A percentile compares a stretch with the other conserved stretches of the same genome.
Conservation (phyloP, 345 rosid species). For the Crucihimalaya himalaica region DNA sequence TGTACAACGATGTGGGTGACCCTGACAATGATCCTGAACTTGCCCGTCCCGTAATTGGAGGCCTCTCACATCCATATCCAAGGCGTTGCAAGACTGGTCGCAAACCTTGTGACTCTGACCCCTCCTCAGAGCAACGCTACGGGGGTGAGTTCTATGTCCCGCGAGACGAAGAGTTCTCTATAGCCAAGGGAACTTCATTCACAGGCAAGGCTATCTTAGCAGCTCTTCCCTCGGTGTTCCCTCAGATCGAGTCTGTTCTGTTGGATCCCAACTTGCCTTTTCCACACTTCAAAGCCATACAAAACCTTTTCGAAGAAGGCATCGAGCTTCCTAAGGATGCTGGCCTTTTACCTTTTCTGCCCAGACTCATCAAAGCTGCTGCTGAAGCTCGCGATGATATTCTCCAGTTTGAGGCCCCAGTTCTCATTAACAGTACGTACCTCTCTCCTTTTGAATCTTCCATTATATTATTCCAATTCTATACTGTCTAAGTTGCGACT, state of each 20-base stretch:
- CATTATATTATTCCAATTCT: neutral
- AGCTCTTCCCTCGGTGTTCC: constrained; percentile 58
- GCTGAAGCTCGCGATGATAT: constrained; percentile 43
- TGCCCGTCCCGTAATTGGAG: constrained; percentile 40
- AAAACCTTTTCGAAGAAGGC: constrained; percentile 63
- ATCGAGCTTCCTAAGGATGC: constrained; percentile 24
- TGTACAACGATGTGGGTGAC: constrained; percentile 72
- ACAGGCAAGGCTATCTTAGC: constrained; percentile 63
- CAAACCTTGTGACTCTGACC: constrained; percentile 35
- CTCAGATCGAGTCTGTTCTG: constrained; percentile 50
- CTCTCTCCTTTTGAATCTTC: neutral
- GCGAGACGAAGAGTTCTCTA: constrained; percentile 67
- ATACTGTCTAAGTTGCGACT: neutral
- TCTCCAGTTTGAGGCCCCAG: constrained; percentile 61
- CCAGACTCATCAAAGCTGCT: constrained; percentile 55
- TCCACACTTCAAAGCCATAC: constrained; percentile 67
- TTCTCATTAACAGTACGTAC: constrained; percentile 45
- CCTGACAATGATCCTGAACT: constrained; percentile 47
- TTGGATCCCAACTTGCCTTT: constrained; percentile 52
- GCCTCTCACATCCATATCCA: constrained; percentile 47
- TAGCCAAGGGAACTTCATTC: constrained; percentile 51
- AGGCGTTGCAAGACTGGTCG: constrained; percentile 67
- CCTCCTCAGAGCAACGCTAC: constrained; percentile 48
- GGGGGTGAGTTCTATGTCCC: constrained; percentile 58
- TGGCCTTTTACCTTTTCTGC: constrained; percentile 49